Percentiles rank a stretch among this genome's conserved stretches.
phyloP scores from a whole-genome alignment of 75 land plant species.

The Larix kaempferi region DNA sequence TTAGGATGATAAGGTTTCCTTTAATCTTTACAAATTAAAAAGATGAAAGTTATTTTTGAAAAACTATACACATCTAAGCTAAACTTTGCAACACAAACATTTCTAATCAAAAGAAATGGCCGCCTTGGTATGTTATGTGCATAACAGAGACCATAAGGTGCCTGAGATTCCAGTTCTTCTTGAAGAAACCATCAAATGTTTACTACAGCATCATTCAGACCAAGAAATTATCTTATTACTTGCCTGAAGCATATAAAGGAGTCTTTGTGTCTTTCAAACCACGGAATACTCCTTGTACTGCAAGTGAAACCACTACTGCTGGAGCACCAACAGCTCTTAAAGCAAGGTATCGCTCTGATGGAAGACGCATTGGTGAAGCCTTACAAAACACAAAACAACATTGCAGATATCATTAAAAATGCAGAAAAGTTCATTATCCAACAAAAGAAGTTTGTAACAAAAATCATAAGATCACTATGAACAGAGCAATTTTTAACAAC shows the following conservation, averaged over 20 bases:
- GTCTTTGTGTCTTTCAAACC: constrained; percentile 98
- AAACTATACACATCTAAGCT: neutral
- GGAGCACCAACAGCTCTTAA: constrained; percentile 92
- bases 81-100: neutral
- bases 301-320: constrained; percentile 82
- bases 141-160: neutral
- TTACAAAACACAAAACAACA: constrained; percentile 20
- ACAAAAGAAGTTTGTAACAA: neutral
- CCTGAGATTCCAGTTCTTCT: neutral
- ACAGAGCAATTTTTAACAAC: neutral
- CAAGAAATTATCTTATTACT: constrained; percentile 16
- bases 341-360: constrained; percentile 65
- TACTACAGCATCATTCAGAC: neutral
- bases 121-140: constrained; percentile 3
- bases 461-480: neutral
- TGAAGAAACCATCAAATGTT: neutral
- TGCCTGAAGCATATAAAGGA: constrained; percentile 78
- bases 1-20: neutral
- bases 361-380: constrained; percentile 79
- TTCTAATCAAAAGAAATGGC: neutral
- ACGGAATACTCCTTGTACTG: constrained; percentile 90
- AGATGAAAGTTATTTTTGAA: neutral
- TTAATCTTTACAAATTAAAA: neutral
- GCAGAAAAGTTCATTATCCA: neutral
- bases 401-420: constrained; percentile 2